Percentiles rank a stretch among this genome's conserved stretches.
Evolutionary conservation across 768 basidiomycete genomes (phyloP).

Genomic region (Russula vinacea): DNA sequence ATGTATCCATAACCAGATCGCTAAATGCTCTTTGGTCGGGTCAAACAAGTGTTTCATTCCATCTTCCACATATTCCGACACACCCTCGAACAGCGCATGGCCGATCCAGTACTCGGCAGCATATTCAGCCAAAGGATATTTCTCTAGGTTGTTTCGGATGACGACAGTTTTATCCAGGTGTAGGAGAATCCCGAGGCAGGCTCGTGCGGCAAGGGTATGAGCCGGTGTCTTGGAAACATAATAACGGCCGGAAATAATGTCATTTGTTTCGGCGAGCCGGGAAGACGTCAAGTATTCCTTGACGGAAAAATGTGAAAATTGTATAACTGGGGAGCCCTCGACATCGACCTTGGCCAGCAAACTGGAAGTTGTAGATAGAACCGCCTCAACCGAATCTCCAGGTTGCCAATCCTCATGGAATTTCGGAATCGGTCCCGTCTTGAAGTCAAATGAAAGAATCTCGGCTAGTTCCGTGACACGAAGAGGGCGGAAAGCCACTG

Average conservation of each 20-base stretch:
- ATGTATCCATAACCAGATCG: neutral
- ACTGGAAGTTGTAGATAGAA: neutral
- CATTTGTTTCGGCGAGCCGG: neutral
- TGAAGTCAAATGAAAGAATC: conserved; percentile 5
- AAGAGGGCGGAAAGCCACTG: conserved; percentile 4
- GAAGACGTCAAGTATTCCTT: conserved; percentile 6
- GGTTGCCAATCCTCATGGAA: neutral
- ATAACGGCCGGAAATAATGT: neutral
- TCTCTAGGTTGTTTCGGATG: neutral
- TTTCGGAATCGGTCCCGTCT: neutral
- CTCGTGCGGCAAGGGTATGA: neutral
- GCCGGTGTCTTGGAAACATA: neutral
- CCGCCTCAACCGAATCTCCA: conserved; percentile 1
- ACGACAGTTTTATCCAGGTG: neutral
- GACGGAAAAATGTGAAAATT: conserved; percentile 14
- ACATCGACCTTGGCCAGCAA: neutral
- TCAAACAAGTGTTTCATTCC: conserved; percentile 2
- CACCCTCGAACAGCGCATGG: neutral
- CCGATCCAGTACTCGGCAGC: conserved; percentile 7
- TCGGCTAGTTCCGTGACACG: neutral
- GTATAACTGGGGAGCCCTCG: neutral
- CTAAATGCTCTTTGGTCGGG: neutral
- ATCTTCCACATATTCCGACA: neutral
- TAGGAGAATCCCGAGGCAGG: neutral
- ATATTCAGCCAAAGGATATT: neutral